A percentile compares a stretch with the other conserved stretches of the same genome.
Evolutionary conservation across 352 stramenopile species (phyloP).

Genomic region (Aphanomyces stellatus): DNA sequence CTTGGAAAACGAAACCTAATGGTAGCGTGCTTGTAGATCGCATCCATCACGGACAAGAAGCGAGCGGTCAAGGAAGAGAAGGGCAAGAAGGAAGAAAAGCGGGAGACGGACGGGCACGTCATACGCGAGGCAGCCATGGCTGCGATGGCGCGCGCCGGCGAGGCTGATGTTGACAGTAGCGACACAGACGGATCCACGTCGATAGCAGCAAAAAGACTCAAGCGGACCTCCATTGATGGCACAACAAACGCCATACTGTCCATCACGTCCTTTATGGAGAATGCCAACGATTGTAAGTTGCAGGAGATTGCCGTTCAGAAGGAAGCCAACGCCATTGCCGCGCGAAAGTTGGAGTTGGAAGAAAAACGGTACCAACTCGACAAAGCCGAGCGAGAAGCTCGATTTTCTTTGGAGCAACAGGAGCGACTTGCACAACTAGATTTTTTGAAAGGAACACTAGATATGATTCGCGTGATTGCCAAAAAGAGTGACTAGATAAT

Average conservation of each 20-base stretch:
- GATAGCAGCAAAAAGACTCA: background rate
- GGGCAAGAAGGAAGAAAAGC: background rate
- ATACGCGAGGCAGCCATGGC: background rate
- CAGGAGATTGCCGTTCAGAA: background rate
- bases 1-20: no score
- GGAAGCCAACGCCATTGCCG: background rate
- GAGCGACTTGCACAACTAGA: background rate
- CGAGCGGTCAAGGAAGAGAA: background rate
- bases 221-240: background rate
- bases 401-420: background rate
- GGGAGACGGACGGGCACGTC: background rate
- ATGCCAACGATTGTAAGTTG: background rate
- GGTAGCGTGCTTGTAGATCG: background rate
- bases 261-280: background rate
- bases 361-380: background rate
- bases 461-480: background rate
- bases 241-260: background rate
- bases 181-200: background rate
- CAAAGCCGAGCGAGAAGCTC: slow-evolving; percentile 1
- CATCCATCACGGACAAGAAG: background rate
- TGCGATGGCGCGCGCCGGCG: background rate
- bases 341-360: background rate
- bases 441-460: background rate
- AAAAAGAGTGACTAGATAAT: background rate
- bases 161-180: background rate